Evolutionary conservation across 768 basidiomycete genomes (phyloP).

Genomic region (Tubosaeta sp.): DNA sequence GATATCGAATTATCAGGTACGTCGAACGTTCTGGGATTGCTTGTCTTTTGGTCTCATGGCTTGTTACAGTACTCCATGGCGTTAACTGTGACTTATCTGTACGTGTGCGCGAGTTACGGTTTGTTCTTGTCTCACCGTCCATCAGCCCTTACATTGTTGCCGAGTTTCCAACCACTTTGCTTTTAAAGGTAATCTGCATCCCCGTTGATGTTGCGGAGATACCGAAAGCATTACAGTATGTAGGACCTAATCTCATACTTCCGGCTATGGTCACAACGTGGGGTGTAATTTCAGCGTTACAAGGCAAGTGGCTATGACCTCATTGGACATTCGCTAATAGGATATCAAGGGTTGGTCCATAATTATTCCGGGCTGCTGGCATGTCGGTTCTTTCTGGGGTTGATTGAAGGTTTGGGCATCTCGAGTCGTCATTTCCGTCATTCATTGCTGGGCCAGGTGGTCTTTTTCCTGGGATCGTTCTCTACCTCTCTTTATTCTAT

Average conservation of each 20-base stretch:
- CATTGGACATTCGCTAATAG: neutral
- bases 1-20: conserved; percentile 27
- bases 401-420: conserved; percentile 49
- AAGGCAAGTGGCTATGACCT: conserved; percentile 36
- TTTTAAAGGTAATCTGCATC: conserved; percentile 42
- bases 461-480: conserved; percentile 54
- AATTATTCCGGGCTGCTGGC: conserved; percentile 52
- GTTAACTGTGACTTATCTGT: conserved; percentile 29
- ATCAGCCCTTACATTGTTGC: conserved; percentile 46
- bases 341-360: conserved; percentile 39
- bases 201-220: neutral
- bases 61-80: conserved; percentile 32
- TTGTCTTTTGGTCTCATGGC: neutral
- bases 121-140: neutral
- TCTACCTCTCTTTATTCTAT: conserved; percentile 52
- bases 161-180: conserved; percentile 56
- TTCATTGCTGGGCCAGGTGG: conserved; percentile 37
- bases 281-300: conserved; percentile 58
- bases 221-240: conserved; percentile 15
- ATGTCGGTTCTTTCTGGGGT: conserved; percentile 49
- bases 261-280: conserved; percentile 60
- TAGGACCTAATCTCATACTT: conserved; percentile 54
- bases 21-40: neutral
- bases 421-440: neutral
- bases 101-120: neutral